phyloP scores from a whole-genome alignment of 2,329 filamentous ascomycete species.

The Aspergillus glaucus region DNA sequence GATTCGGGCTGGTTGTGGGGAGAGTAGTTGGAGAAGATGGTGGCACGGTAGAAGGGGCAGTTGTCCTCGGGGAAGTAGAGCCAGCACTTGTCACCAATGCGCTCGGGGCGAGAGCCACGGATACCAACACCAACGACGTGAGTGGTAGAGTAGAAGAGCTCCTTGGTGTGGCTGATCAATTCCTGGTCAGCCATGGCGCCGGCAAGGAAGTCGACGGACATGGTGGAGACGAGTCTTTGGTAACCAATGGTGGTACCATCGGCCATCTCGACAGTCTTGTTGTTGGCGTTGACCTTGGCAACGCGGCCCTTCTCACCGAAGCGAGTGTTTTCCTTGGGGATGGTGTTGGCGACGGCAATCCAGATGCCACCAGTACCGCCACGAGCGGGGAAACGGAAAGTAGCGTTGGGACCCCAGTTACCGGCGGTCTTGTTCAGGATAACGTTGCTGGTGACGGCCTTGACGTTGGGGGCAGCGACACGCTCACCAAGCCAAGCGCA shows the following conservation, averaged over 20 bases:
- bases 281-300: constrained; percentile 75
- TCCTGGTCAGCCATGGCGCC: constrained; percentile 84
- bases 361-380: constrained; percentile 98
- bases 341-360: constrained; percentile 90
- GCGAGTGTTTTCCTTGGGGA: constrained; percentile 84
- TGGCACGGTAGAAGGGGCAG: constrained; percentile 98
- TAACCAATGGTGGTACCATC: constrained; percentile 88
- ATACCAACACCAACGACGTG: constrained; percentile 96
- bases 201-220: constrained; percentile 85
- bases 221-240: constrained; percentile 88
- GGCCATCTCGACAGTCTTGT: constrained; percentile 73
- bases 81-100: constrained; percentile 99
- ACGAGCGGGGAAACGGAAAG: constrained; percentile 93
- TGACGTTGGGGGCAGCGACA: constrained; percentile 93
- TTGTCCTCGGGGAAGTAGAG: constrained; percentile 98
- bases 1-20: constrained; percentile 91
- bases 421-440: constrained; percentile 93
- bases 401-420: constrained; percentile 97
- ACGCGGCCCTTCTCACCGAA: constrained; percentile 83
- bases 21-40: constrained; percentile 99
- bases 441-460: constrained; percentile 87
- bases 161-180: constrained; percentile 75
- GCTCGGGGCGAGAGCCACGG: constrained; percentile 82
- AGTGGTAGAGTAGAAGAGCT: constrained; percentile 91
- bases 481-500: constrained; percentile 97